These are phyloP conservation scores for Rhytidiadelphus loreus DNA, from an alignment of 225 moss, liverwort and hornwort species.

Conservation along the genomic window DNA sequence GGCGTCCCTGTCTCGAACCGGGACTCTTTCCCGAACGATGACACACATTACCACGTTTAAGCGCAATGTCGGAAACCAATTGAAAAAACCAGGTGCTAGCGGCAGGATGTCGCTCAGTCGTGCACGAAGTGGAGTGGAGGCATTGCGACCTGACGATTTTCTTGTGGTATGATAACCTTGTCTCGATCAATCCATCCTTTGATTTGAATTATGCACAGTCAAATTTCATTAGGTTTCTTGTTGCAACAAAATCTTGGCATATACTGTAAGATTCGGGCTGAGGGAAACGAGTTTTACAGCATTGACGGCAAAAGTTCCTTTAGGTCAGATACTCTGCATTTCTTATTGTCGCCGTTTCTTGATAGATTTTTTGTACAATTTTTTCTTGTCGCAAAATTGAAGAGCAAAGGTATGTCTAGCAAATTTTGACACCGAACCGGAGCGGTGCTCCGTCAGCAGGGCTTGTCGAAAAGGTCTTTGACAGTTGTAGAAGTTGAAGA, in stretches of 20 bases:
- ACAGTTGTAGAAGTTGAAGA: not conserved
- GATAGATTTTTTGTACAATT: not conserved
- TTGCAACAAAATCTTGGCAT: not conserved
- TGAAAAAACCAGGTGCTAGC: slow-evolving; percentile 4
- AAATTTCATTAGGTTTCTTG: not conserved
- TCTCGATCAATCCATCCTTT: not conserved
- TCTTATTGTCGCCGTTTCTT: not conserved
- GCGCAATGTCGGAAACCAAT: slow-evolving; percentile 5
- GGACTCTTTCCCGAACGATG: not conserved
- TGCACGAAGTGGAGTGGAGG: not conserved
- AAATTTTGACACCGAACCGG: not conserved
- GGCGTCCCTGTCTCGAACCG: not conserved
- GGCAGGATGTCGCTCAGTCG: slow-evolving; percentile 3
- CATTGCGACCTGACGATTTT: slow-evolving; percentile 5
- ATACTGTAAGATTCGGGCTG: not conserved
- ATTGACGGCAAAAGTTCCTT: not conserved
- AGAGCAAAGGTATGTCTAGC: not conserved
- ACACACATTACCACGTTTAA: not conserved
- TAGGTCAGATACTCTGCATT: not conserved
- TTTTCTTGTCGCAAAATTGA: not conserved
- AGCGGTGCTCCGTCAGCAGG: not conserved
- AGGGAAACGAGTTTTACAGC: not conserved
- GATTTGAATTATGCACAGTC: not conserved
- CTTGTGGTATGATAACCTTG: slow-evolving; percentile 1
- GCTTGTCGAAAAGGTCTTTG: not conserved